phyloP scores from a whole-genome alignment of 129 eudicot genomes.

The Logfia minima region DNA sequence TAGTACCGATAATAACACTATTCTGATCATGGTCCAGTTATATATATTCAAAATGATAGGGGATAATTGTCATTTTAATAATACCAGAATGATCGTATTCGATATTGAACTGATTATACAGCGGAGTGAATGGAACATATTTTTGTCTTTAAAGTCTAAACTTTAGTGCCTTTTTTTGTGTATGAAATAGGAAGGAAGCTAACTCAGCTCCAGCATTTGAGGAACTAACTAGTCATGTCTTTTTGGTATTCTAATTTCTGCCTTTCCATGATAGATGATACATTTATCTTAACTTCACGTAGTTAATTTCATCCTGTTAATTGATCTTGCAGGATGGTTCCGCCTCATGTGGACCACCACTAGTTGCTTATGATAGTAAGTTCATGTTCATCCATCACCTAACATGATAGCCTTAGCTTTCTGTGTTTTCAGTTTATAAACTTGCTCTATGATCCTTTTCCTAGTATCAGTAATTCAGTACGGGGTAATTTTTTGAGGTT shows the following conservation, averaged over 20 bases:
- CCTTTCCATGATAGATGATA: neutral
- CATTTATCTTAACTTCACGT: neutral
- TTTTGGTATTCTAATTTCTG: conserved; percentile 43
- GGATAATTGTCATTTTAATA: no score
- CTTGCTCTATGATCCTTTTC: neutral
- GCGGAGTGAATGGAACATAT: neutral
- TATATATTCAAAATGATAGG: no score
- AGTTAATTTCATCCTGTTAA: neutral
- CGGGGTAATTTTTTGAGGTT: no score
- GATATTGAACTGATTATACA: no score
- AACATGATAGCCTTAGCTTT: neutral
- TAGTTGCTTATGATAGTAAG: conserved; percentile 89
- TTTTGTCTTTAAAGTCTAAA: conserved; percentile 1
- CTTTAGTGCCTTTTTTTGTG: neutral
- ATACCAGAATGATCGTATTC: no score
- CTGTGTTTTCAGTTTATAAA: neutral
- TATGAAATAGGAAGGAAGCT: conserved; percentile 57
- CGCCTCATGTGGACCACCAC: neutral
- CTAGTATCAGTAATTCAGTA: neutral
- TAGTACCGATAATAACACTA: no score
- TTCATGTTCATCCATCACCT: conserved; percentile 7
- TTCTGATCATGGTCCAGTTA: no score
- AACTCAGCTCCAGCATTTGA: conserved; percentile 45
- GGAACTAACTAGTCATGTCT: conserved; percentile 47
- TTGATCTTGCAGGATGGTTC: neutral